A percentile compares a stretch with the other conserved stretches of the same genome.
Evolutionary conservation across 1,284 basidiomycete genomes (phyloP).

Genomic region (Heimioporus punctisporus): DNA sequence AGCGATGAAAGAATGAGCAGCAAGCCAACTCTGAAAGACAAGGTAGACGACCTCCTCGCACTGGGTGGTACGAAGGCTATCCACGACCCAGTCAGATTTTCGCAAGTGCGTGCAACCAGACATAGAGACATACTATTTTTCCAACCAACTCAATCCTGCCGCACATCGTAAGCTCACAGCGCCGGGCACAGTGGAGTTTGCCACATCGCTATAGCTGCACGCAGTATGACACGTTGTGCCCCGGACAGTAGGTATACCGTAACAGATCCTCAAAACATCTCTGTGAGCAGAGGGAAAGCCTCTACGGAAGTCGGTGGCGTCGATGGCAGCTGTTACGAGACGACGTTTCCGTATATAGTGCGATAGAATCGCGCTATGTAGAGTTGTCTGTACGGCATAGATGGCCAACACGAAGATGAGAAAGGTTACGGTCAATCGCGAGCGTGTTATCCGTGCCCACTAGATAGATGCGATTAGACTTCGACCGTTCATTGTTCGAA

Average conservation of each 20-base stretch:
- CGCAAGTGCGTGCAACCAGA: too few species aligned
- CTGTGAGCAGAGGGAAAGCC: conserved; percentile 11
- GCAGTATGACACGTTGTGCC: conserved; percentile 13
- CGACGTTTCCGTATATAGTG: conserved; percentile 36
- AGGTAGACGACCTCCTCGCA: conserved; percentile 47
- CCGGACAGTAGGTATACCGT: conserved; percentile 8
- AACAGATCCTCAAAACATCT: conserved; percentile 14
- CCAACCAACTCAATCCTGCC: conserved; percentile 42
- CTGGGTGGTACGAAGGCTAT: conserved; percentile 24
- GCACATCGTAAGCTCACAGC: conserved; percentile 30
- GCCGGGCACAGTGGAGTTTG: background rate
- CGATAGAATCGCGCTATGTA: conserved; percentile 37
- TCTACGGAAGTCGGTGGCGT: conserved; percentile 13
- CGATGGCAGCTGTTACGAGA: conserved; percentile 30
- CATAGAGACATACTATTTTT: conserved; percentile 19
- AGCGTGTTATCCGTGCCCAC: conserved; percentile 45
- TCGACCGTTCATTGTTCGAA: background rate
- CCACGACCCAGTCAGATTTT: background rate
- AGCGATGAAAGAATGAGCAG: conserved; percentile 41
- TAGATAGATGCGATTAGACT: conserved; percentile 13
- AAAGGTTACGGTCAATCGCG: conserved; percentile 46
- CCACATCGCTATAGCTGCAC: background rate
- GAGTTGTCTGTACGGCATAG: conserved; percentile 37
- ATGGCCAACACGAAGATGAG: conserved; percentile 39
- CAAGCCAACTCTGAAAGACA: conserved; percentile 45